These are phyloP conservation scores for Solioccasus polychromus DNA, from an alignment of 768 basidiomycete genomes.

Conservation along the genomic window DNA sequence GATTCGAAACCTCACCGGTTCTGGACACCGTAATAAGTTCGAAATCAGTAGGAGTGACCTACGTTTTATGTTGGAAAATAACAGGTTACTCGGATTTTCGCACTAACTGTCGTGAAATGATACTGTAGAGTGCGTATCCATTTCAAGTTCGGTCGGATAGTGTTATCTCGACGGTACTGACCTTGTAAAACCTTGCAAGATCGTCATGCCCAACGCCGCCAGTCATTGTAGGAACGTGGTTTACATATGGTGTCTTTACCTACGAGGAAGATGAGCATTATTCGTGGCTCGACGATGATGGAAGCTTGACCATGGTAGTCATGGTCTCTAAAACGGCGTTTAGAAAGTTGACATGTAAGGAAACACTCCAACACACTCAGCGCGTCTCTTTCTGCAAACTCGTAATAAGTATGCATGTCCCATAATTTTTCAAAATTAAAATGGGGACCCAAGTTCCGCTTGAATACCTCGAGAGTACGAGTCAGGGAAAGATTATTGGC, in stretches of 20 bases:
- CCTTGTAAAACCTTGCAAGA: slow-evolving; percentile 46
- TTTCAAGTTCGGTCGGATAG: no score
- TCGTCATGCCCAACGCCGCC: slow-evolving; percentile 44
- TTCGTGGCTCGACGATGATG: background rate
- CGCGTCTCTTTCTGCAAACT: slow-evolving; percentile 40
- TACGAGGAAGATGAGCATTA: slow-evolving; percentile 12
- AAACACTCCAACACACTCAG: slow-evolving; percentile 27
- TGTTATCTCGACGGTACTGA: no score
- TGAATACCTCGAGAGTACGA: slow-evolving; percentile 36
- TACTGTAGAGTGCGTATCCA: slow-evolving; percentile 30
- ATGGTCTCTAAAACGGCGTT: slow-evolving; percentile 35
- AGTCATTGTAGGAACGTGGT: slow-evolving; percentile 44
- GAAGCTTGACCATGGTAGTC: slow-evolving; percentile 36
- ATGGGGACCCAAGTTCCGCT: slow-evolving; percentile 39
- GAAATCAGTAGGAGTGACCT: slow-evolving; percentile 42
- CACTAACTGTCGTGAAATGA: slow-evolving; percentile 36
- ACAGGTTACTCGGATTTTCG: background rate
- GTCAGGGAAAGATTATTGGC: slow-evolving; percentile 38
- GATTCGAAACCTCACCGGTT: slow-evolving; percentile 29
- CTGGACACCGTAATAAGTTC: slow-evolving; percentile 41
- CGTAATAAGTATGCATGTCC: slow-evolving; percentile 46
- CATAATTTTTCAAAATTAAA: slow-evolving; percentile 45
- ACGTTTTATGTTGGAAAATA: slow-evolving; percentile 4
- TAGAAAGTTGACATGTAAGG: background rate
- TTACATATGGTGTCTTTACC: slow-evolving; percentile 42